Evolutionary conservation across 441 rosid species (phyloP).

Genomic region (Populus hybrid): DNA sequence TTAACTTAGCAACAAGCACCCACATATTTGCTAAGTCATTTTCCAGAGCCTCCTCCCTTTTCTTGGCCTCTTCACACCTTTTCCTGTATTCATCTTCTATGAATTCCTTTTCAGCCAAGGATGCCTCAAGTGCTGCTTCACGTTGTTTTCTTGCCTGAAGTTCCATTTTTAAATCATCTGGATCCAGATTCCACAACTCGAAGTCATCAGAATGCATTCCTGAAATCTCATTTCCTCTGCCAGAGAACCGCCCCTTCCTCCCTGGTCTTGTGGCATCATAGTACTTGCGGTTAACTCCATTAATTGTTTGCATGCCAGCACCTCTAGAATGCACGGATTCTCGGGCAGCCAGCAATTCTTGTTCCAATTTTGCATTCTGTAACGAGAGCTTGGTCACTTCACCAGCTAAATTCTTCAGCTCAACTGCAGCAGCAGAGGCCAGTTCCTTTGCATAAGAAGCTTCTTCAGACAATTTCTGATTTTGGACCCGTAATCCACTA

Average conservation of each 20-base stretch:
- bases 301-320: slow-evolving; percentile 32
- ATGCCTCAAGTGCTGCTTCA: slow-evolving; percentile 87
- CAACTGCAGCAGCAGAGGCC: slow-evolving; percentile 99
- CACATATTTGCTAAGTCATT: slow-evolving; percentile 98
- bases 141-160: slow-evolving; percentile 87
- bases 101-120: slow-evolving; percentile 78
- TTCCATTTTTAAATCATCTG: slow-evolving; percentile 76
- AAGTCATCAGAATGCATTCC: slow-evolving; percentile 58
- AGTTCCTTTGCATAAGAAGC: slow-evolving; percentile 95
- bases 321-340: slow-evolving; percentile 64
- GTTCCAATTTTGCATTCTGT: slow-evolving; percentile 83
- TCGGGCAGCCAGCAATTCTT: slow-evolving; percentile 67
- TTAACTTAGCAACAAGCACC: slow-evolving; percentile 97
- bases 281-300: slow-evolving; percentile 56
- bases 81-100: slow-evolving; percentile 75
- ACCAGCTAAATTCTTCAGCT: slow-evolving; percentile 90
- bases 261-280: slow-evolving; percentile 58
- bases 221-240: slow-evolving; percentile 50
- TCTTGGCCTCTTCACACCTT: slow-evolving; percentile 80
- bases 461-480: slow-evolving; percentile 90
- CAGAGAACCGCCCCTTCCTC: slow-evolving; percentile 73
- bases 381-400: slow-evolving; percentile 91
- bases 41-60: slow-evolving; percentile 85
- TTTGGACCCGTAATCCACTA: slow-evolving; percentile 75
- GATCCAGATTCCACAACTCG: slow-evolving; percentile 73